phyloP scores from a whole-genome alignment of 176 grass and related monocot genomes.

The Oryza longistaminata region DNA sequence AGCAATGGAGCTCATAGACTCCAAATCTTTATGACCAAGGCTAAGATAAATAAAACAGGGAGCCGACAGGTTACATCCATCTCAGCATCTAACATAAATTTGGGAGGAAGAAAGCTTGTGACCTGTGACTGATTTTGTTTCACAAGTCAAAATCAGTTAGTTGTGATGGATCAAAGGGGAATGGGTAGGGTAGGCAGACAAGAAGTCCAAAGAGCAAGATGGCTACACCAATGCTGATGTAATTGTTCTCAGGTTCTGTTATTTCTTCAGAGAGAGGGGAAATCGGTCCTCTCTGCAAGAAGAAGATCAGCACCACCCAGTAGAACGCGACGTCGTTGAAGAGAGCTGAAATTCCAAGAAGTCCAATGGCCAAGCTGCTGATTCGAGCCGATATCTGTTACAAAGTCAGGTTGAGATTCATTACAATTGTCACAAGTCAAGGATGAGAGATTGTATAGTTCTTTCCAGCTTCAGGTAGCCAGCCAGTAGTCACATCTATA shows the following conservation, averaged over 20 bases:
- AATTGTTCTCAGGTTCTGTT: constrained; percentile 68
- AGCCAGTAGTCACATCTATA: neutral
- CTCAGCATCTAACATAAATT: constrained; percentile 41
- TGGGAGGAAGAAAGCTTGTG: constrained; percentile 11
- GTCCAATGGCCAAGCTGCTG: constrained; percentile 53
- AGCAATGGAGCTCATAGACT: constrained; percentile 23
- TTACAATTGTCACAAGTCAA: neutral
- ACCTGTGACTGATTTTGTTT: neutral
- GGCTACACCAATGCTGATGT: constrained; percentile 51
- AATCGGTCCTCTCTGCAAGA: constrained; percentile 84
- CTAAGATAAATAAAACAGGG: neutral
- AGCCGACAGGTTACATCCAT: constrained; percentile 31
- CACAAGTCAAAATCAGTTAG: constrained; percentile 58
- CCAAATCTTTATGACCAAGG: neutral
- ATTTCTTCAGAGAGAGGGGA: constrained; percentile 88
- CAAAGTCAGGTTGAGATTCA: constrained; percentile 16
- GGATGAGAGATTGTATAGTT: neutral
- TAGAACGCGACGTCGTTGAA: constrained; percentile 85
- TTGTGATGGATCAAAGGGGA: constrained; percentile 67
- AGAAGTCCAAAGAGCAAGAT: constrained; percentile 79
- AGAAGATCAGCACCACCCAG: constrained; percentile 89
- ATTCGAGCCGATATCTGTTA: constrained; percentile 67
- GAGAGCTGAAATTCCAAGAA: constrained; percentile 75
- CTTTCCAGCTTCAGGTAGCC: constrained; percentile 11
- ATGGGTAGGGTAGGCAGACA: constrained; percentile 79